phyloP scores from a whole-genome alignment of 495 filamentous ascomycete genomes.

The Bryoglossum gracile region DNA sequence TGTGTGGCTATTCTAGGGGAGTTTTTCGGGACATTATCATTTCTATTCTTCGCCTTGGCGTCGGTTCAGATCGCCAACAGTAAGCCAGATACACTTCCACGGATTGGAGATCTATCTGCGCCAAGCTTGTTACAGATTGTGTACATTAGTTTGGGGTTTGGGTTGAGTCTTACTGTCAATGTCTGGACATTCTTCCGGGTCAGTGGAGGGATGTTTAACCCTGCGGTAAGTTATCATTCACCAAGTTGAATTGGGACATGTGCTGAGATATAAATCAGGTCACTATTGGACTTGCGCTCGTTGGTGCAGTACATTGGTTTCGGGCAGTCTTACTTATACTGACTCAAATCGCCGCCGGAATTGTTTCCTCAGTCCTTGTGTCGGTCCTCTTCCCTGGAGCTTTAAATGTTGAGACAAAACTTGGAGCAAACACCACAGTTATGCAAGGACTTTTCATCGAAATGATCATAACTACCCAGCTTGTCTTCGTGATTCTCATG shows the following conservation, averaged over 20 bases:
- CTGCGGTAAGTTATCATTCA: conserved; percentile 51
- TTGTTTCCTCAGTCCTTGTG: conserved; percentile 44
- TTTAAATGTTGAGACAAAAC: conserved; percentile 35
- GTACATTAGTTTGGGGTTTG: conserved; percentile 55
- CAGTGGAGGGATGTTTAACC: conserved; percentile 61
- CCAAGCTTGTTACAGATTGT: conserved; percentile 43
- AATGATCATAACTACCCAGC: conserved; percentile 42
- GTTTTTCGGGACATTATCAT: conserved; percentile 9
- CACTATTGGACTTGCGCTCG: conserved; percentile 46
- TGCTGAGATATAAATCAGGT: conserved; percentile 24
- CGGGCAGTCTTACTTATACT: conserved; percentile 43
- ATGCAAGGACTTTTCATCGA: conserved; percentile 47
- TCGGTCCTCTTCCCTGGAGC: conserved; percentile 47
- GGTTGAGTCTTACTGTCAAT: conserved; percentile 54
- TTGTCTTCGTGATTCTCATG: conserved; percentile 49
- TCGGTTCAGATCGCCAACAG: background rate
- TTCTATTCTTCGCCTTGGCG: conserved; percentile 10
- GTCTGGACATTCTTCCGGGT: conserved; percentile 60
- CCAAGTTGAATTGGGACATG: too few species aligned
- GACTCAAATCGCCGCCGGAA: conserved; percentile 48
- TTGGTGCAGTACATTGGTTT: conserved; percentile 42
- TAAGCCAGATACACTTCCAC: background rate
- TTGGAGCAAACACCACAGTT: conserved; percentile 32
- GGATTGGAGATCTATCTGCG: background rate
- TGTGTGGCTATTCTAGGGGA: conserved; percentile 6